Base-by-base conservation (phyloP, 345 rosid genomes). In the Psidium friedrichsthalianum region DNA sequence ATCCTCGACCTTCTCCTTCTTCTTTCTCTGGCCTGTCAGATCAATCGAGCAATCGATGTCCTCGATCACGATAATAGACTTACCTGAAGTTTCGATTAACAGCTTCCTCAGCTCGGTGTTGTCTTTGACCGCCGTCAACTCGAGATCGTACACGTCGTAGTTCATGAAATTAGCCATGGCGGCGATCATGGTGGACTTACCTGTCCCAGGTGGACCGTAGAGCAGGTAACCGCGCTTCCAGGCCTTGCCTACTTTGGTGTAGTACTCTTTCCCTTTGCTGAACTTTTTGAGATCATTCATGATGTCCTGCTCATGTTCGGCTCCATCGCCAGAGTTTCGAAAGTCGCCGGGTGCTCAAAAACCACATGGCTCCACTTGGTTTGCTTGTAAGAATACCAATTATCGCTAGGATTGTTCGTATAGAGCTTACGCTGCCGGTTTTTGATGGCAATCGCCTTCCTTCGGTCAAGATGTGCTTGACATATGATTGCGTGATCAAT, bases 181-280 rank as follows among this genome's bases (percentile, higher is more conserved):
- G 2, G 94, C 89, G 22, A 95, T 91, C 90, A 94, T 94, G 24
- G 95, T 92, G 2, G 98, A 96, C 81, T 96, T 95, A 11, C 98
- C 98, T 5, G 98, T 94, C 11, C 97, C 95, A 0, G 97, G 93
- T 29, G 95, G 95, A 16, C 96, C 98, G 83, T 89, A 90, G 42
- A 95, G 90, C 24, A 94, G 91, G 89, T 95, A 94, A 24, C 96
- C 95, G 0, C 99, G 84, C 88, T 96, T 96, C 99, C 99, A 96
- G 14, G 93, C 90, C 88, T 95, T 94, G 15, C 94, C 96, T 44
- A 95, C 87, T 85, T 89, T 90, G 4, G 85, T 90, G 64, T 94
- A 96, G 54, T 93, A 94, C 61, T 93, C 94, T 88, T 94, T 89
- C 15, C 90, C 87, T 84, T 89, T 86, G 55, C 88, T 89, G 88